Evolutionary conservation across 176 grass and related monocot genomes (phyloP), one percentile per base, ranked within the genome.

Genomic region (Oryza meridionalis): DNA sequence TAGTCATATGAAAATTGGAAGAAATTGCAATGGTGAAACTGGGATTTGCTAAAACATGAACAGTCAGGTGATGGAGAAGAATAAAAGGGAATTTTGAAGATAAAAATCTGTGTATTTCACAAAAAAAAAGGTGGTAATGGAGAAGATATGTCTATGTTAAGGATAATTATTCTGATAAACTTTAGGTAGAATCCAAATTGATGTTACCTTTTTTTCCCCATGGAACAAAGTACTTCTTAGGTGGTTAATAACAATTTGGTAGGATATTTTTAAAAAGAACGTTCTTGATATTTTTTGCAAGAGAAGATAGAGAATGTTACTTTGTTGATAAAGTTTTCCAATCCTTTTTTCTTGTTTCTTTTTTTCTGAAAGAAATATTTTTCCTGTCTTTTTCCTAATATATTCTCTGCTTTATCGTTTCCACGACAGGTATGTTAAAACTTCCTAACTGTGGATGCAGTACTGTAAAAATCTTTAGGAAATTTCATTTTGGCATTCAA

Each of bases 1-100:
- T 43, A 45, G 43, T 65, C 64, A 80, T 59, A 47, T 84, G 76
- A 79, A 59, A 75, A 84, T 47, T 12, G 27, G 75, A 78, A 83
- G 0, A 80, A 70, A 82, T 27, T 25, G 31, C 27, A 80, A 44
- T 45, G 49, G 79, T 83, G 49, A 22, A 47, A 13, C 0, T 79
- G 12, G 2, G n/a, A 40, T 50, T 72, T 19, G 25, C 25, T 42
- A 61, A 58, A 63, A 78, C 51, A 22, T 70, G 62, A 46, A 70
- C 61, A 38, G 19, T 69, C 12, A 76, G 61, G 58, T 73, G 71
- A 81, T 77, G 73, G 68, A 49, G 35, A 86, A 73, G 51, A 65
- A 59, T 55, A 37, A 3, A 53, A 61, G 55, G 21, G 55, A 53
- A 61, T 7, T 19, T 61, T 55, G 51, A 55, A 19, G 51, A 19